Percentiles rank a stretch among this genome's conserved stretches.
Evolutionary conservation across 1,139 yeast genomes (phyloP).

Genomic region (Suhomyces choctaworum): DNA sequence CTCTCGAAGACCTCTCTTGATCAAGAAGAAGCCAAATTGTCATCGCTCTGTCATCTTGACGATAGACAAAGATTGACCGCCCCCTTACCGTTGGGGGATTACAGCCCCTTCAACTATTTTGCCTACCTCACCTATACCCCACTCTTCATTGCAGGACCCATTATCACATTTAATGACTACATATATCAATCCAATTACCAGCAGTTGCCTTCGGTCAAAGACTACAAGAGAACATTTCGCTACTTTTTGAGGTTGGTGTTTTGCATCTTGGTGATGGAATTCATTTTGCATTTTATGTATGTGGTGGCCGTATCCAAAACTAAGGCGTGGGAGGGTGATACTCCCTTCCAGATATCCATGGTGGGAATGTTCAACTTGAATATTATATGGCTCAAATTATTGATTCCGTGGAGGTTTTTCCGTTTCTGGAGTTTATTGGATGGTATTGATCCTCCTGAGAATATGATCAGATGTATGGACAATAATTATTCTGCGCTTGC

Average conservation of each 20-base stretch:
- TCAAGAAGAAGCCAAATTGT: slow-evolving; percentile 4
- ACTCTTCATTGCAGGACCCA: slow-evolving; percentile 91
- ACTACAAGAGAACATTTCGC: slow-evolving; percentile 48
- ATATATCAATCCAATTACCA: slow-evolving; percentile 63
- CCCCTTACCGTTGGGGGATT: slow-evolving; percentile 61
- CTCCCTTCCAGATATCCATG: slow-evolving; percentile 95
- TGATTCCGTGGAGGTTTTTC: slow-evolving; percentile 95
- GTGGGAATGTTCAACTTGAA: slow-evolving; percentile 87
- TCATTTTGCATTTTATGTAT: slow-evolving; percentile 80
- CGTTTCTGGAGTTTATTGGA: slow-evolving; percentile 90
- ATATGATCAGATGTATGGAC: slow-evolving; percentile 95
- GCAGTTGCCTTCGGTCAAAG: slow-evolving; percentile 50
- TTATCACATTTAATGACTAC: slow-evolving; percentile 88
- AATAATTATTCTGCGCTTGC: slow-evolving; percentile 90
- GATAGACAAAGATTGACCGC: slow-evolving; percentile 72
- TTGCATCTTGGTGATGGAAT: slow-evolving; percentile 85
- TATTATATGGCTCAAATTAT: slow-evolving; percentile 86
- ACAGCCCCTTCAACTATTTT: slow-evolving; percentile 61
- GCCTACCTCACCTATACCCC: slow-evolving; percentile 87
- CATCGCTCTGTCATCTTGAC: slow-evolving; percentile 30
- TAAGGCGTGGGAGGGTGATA: slow-evolving; percentile 85
- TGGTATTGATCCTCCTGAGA: slow-evolving; percentile 95
- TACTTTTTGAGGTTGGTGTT: slow-evolving; percentile 70
- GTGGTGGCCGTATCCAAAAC: slow-evolving; percentile 91
- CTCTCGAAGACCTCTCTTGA: slow-evolving; percentile 5